Evolutionary conservation across 805 yeast genomes (phyloP).

Genomic region (Candida loeiensis): DNA sequence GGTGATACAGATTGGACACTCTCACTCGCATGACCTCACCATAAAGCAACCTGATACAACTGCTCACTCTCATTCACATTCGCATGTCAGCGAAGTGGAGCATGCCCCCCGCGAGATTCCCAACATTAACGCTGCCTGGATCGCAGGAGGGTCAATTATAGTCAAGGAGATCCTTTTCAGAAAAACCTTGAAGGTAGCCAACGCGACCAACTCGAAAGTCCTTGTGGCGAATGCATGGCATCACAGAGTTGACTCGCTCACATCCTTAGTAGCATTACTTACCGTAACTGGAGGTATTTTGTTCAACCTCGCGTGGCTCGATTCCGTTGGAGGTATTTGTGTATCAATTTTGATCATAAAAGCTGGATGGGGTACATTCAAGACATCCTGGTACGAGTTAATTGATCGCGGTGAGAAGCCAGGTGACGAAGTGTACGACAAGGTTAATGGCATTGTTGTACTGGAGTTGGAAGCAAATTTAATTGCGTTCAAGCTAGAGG

Average conservation of each 20-base stretch:
- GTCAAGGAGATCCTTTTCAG: conserved; percentile 86
- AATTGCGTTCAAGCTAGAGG: conserved; percentile 33
- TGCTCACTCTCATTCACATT: conserved; percentile 20
- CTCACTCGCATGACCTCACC: conserved; percentile 45
- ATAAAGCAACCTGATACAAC: conserved; percentile 9
- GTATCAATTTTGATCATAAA: conserved; percentile 79
- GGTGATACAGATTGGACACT: conserved; percentile 46
- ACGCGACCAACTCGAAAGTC: conserved; percentile 76
- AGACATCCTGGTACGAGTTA: conserved; percentile 67
- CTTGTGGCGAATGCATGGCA: conserved; percentile 98
- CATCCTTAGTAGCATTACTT: conserved; percentile 83
- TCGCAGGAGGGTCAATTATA: conserved; percentile 83
- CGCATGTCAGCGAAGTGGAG: conserved; percentile 1
- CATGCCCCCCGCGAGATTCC: conserved; percentile 21
- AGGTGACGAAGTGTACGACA: conserved; percentile 46
- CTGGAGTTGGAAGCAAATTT: conserved; percentile 21
- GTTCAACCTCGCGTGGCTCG: conserved; percentile 77
- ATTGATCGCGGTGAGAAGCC: conserved; percentile 66
- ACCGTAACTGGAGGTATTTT: conserved; percentile 85
- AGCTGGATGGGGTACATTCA: conserved; percentile 79
- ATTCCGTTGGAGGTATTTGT: conserved; percentile 85
- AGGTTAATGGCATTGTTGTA: conserved; percentile 39
- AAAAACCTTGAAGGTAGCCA: conserved; percentile 79
- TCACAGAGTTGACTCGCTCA: conserved; percentile 90
- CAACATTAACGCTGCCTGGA: conserved; percentile 91